Evolutionary conservation across 2,329 filamentous ascomycete genomes (phyloP), one percentile per base, ranked within the genome.

Genomic region (Verticillium alfalfae): DNA sequence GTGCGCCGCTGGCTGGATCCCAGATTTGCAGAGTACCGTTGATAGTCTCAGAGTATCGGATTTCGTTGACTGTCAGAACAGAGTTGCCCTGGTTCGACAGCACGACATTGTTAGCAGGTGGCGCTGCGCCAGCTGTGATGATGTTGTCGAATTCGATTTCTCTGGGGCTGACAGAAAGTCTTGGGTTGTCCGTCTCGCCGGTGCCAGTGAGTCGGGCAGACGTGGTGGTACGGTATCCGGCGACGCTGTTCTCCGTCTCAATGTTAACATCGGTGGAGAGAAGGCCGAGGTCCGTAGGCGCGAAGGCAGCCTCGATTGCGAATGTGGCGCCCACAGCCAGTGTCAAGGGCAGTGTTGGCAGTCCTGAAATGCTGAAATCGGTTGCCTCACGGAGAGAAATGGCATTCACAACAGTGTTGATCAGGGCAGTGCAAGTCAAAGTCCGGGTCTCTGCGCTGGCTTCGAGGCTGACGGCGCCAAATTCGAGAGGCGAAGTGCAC

Each of bases 71-170:
- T 0, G 75, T 77, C 2, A 87, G 73, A 0, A 69, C 60, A 0
- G 73, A 69, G 59, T 81, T 80, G 34, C 84, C 84, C 5, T 77
- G 69, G 64, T 87, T 87, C 63, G 71, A 72, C 45, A 86, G 70
- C 0, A 84, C 70, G 3, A 81, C 70, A 0, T 75, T 78, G 64
- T 84, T 76, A 5, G 73, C 70, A 1, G 75, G 70, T 1, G 75
- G 78, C 6, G 70, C 61, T 3, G 74, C 71, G 0, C 75, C 68
- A 0, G 79, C 81, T 1, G 78, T 75, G 36, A 86, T 76, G 2
- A 83, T 73, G 10, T 79, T 77, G 3, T 76, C 73, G 65, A 86
- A 87, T 0, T 78, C 77, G 5, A 87, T 65, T 0, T 75, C 75
- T 9, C 76, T 75, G 0, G 84, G 83, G 2, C 74, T 77, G 16